These are phyloP conservation scores for Hypomyces perniciosus DNA, from an alignment of 2,329 filamentous ascomycete genomes.

Conservation along the genomic window DNA sequence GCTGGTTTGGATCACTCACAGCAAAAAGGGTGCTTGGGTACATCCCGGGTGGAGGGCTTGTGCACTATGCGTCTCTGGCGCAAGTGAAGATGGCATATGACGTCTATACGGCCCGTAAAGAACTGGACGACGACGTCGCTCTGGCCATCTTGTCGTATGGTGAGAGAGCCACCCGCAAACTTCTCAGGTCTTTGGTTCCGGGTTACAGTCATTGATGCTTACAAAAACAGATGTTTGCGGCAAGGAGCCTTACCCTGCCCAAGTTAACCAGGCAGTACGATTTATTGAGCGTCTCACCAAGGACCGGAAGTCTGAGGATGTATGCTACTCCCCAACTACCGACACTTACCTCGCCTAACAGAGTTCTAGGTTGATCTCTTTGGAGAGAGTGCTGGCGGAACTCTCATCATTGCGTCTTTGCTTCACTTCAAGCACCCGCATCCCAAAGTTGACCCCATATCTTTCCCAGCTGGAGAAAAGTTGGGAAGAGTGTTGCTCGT, in stretches of 20 bases:
- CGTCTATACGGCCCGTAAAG: background rate
- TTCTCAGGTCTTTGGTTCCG: too few species aligned
- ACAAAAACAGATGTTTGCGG: background rate
- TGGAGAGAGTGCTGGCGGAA: background rate
- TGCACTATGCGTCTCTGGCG: background rate
- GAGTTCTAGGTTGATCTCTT: background rate
- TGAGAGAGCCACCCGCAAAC: background rate
- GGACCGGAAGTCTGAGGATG: background rate
- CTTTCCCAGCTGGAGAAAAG: background rate
- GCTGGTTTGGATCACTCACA: slow-evolving; percentile 3
- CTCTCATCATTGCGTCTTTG: background rate
- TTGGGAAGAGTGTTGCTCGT: background rate
- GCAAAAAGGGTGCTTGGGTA: slow-evolving; percentile 1
- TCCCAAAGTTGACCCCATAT: background rate
- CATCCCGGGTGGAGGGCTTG: background rate
- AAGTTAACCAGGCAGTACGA: background rate
- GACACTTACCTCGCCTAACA: background rate
- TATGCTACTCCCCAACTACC: background rate
- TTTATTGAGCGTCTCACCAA: background rate
- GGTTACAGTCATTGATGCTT: too few species aligned
- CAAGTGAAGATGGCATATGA: background rate
- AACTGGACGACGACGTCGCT: background rate
- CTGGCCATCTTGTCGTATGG: background rate
- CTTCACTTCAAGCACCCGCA: background rate
- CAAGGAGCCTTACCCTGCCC: background rate